Base-by-base conservation (phyloP, 257 asterid species). In the Solanum bulbocastanum region DNA sequence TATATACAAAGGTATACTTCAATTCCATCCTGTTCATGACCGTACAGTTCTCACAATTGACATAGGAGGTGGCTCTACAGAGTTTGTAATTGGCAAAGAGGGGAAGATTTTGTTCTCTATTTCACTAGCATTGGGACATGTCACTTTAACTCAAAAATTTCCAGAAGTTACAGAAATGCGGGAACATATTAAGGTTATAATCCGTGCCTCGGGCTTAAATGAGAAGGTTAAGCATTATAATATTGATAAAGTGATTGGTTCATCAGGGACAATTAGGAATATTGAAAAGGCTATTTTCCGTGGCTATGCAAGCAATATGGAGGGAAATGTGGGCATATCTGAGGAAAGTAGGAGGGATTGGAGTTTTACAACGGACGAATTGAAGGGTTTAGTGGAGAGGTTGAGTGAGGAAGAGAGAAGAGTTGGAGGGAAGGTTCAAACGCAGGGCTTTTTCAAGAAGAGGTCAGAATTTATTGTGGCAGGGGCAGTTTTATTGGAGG, bases 11-110 rank as follows among this genome's bases (percentile, higher is more conserved):
- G 98, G 98, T 14, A 92, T 94, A 83, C 92, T 96, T 6, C 98
- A 96, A 83, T 96, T 94, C 76, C 90, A 87, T 71, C 95, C 98
- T 0, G 91, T 94, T 85, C 85, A 89, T 86, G 39, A 76, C 52
- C 88, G 91, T 35, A 93, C 93, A 46, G 90, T 94, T 14, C 96
- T 96, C 23, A 91, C 95, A 0, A 88, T 96, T 10, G 98, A 96
- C 87, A 96, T 96, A 18, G 98, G 98, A 42, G 98, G 98, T 40
- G 98, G 98, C 25, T 94, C 98, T 2, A 94, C 98, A 39, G 98
- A 96, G 88, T 93, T 94, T 87, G 88, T 93, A 1, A 88, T 95
- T 23, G 98, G 97, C 65, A 84, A 81, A 52, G 86, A 88, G 87
- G 98, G 98, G 10, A 44, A 91, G 15, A 91, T 94, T 66, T 32